phyloP scores from a whole-genome alignment of 352 stramenopile genomes.

The Phytophthora tubulina region DNA sequence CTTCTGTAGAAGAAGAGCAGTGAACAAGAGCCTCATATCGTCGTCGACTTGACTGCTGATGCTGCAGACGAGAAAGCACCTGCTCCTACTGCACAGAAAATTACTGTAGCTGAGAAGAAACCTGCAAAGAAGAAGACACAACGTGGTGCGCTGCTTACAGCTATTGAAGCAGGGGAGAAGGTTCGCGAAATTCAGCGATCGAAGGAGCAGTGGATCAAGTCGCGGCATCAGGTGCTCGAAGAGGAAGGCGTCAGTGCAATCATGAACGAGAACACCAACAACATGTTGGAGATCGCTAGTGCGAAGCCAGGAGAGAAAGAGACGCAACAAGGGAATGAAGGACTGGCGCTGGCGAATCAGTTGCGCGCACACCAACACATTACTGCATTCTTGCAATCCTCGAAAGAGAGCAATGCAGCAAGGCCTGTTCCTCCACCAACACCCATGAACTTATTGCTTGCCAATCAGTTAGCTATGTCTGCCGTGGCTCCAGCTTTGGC shows the following conservation, averaged over 20 bases:
- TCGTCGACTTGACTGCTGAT: slow-evolving; percentile 29
- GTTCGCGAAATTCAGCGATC: slow-evolving; percentile 62
- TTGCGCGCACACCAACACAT: slow-evolving; percentile 45
- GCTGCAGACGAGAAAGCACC: slow-evolving; percentile 9
- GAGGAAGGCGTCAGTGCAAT: slow-evolving; percentile 70
- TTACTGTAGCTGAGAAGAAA: neutral
- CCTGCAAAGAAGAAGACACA: slow-evolving; percentile 19
- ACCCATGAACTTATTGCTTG: slow-evolving; percentile 30
- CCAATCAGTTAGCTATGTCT: slow-evolving; percentile 35
- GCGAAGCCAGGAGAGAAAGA: slow-evolving; percentile 20
- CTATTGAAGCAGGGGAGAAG: slow-evolving; percentile 65
- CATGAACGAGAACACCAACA: slow-evolving; percentile 46
- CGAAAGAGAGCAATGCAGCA: slow-evolving; percentile 16
- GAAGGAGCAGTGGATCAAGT: slow-evolving; percentile 71
- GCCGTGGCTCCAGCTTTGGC: slow-evolving; percentile 11
- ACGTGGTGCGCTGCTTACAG: slow-evolving; percentile 53
- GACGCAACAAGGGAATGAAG: slow-evolving; percentile 29
- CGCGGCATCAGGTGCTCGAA: slow-evolving; percentile 62
- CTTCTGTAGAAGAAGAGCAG: slow-evolving; percentile 14
- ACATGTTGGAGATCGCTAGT: slow-evolving; percentile 47
- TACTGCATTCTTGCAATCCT: slow-evolving; percentile 36
- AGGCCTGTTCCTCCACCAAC: slow-evolving; percentile 2
- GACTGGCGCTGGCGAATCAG: slow-evolving; percentile 42
- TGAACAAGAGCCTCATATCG: slow-evolving; percentile 2
- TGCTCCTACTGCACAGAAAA: neutral